These are phyloP conservation scores for Penstemon eatonii DNA, from an alignment of 257 asterid species.

Conservation along the genomic window DNA sequence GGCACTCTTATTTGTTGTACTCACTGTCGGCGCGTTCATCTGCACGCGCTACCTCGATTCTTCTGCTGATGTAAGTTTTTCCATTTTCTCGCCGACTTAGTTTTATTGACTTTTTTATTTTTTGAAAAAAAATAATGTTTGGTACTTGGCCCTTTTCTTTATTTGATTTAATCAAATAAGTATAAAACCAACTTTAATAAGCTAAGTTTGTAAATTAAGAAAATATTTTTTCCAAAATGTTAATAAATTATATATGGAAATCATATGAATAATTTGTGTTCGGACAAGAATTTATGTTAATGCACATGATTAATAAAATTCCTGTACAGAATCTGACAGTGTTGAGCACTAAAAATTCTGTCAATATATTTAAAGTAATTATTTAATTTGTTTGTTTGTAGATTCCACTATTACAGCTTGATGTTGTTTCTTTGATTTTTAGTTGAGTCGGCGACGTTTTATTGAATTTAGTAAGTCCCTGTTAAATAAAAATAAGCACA, in stretches of 20 bases:
- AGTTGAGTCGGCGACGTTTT: neutral
- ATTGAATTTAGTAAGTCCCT: neutral
- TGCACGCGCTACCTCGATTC: constrained; percentile 69
- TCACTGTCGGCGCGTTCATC: constrained; percentile 67
- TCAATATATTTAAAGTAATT: too few relatives aligned
- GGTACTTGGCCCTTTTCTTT: neutral
- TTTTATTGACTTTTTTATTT: neutral
- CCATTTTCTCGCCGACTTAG: constrained; percentile 3
- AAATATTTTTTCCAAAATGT: too few relatives aligned
- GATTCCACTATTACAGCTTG: neutral
- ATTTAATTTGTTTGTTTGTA: neutral
- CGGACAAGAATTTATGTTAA: too few relatives aligned
- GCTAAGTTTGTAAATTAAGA: too few relatives aligned
- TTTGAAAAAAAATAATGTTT: neutral
- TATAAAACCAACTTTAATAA: too few relatives aligned
- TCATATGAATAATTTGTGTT: too few relatives aligned
- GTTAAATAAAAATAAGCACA: neutral
- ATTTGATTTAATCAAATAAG: neutral
- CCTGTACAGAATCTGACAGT: neutral
- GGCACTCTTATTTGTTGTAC: constrained; percentile 41
- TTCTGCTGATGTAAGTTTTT: constrained; percentile 51
- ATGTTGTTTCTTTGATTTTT: neutral
- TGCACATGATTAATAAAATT: too few relatives aligned
- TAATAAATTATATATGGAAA: too few relatives aligned
- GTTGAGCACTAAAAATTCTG: neutral